Evolutionary conservation across 768 basidiomycete species (phyloP).

Genomic region (Holtermannia corniformis): DNA sequence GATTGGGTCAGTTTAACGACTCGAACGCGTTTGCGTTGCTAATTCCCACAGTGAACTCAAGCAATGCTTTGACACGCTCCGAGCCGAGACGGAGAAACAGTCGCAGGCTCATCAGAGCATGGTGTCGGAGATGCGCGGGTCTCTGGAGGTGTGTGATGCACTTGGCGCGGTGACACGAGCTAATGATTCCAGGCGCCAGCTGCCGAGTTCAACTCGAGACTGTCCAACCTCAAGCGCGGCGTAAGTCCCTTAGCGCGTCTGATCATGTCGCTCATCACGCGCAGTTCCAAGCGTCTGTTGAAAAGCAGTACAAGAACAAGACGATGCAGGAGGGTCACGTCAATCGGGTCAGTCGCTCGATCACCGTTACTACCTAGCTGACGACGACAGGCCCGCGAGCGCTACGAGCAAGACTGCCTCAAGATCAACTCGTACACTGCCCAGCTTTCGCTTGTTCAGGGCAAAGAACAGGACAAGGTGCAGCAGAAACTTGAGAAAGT

Average conservation of each 20-base stretch:
- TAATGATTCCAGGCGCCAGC: slow-evolving; percentile 29
- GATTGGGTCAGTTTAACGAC: slow-evolving; percentile 74
- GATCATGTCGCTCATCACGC: neutral
- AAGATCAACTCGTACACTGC: slow-evolving; percentile 91
- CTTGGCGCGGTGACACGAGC: no score
- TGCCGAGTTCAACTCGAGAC: slow-evolving; percentile 17
- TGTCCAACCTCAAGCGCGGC: slow-evolving; percentile 27
- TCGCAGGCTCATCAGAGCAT: slow-evolving; percentile 62
- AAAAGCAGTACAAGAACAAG: slow-evolving; percentile 84
- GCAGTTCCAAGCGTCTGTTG: slow-evolving; percentile 57
- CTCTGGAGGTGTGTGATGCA: no score
- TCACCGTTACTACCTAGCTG: neutral
- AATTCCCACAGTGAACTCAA: slow-evolving; percentile 59
- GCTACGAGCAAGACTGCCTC: slow-evolving; percentile 85
- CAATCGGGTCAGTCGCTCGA: slow-evolving; percentile 47
- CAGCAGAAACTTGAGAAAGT: slow-evolving; percentile 76
- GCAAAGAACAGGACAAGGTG: slow-evolving; percentile 85
- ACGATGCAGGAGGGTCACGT: slow-evolving; percentile 78
- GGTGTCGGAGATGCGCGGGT: slow-evolving; percentile 62
- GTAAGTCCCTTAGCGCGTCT: slow-evolving; percentile 4
- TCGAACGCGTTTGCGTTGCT: neutral
- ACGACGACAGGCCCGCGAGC: slow-evolving; percentile 61
- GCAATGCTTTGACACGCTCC: slow-evolving; percentile 66
- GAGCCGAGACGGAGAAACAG: slow-evolving; percentile 74
- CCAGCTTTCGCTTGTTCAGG: slow-evolving; percentile 80